Conservation (phyloP, 2,329 filamentous ascomycete genomes). For the Penicillium carneum region DNA sequence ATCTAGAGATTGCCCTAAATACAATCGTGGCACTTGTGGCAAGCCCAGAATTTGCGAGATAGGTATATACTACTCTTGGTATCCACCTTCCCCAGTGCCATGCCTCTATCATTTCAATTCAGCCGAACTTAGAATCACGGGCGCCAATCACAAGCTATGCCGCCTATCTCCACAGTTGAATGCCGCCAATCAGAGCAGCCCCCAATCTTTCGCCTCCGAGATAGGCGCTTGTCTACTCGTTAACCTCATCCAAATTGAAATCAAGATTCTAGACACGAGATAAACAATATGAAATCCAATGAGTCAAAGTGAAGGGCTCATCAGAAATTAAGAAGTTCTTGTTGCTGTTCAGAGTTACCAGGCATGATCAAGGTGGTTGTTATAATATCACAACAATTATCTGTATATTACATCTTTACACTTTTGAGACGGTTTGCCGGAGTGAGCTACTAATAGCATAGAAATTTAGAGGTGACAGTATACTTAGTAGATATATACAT, state of each 20-base stretch:
- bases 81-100: background rate
- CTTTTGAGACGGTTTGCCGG: background rate
- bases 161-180: background rate
- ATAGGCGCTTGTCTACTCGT: background rate
- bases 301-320: background rate
- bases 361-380: background rate
- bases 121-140: background rate
- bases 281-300: background rate
- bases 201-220: background rate
- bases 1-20: background rate
- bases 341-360: background rate
- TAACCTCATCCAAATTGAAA: background rate
- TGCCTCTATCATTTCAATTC: background rate
- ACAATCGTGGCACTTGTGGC: background rate
- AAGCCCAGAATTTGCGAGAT: background rate
- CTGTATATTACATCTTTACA: background rate
- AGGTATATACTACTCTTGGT: too few species aligned
- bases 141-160: conserved; percentile 5
- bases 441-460: background rate
- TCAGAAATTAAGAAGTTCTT: too few species aligned
- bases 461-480: background rate
- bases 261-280: background rate
- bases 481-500: too few species aligned
- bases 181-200: conserved; percentile 25
- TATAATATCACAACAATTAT: too few species aligned